A percentile compares a stretch with the other conserved stretches of the same genome.
phyloP scores from a whole-genome alignment of 2,329 filamentous ascomycete genomes.

The Pyrenophora graminea region DNA sequence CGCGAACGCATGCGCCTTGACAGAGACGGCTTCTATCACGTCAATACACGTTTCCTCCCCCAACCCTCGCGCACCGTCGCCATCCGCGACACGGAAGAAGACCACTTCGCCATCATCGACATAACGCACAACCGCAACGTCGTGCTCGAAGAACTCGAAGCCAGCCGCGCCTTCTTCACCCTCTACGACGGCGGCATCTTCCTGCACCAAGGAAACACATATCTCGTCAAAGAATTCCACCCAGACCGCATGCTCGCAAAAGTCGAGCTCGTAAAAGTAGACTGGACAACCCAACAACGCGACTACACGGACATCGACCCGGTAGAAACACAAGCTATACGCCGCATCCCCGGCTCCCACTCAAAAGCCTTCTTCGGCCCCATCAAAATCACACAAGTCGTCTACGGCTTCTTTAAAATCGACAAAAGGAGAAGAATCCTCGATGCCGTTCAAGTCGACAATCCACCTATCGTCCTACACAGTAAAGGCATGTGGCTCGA shows the following conservation, averaged over 20 bases:
- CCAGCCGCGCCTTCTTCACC: conserved; percentile 91
- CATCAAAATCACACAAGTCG: conserved; percentile 83
- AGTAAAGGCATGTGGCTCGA: conserved; percentile 96
- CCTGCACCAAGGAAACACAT: conserved; percentile 91
- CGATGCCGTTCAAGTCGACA: conserved; percentile 90
- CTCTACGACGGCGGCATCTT: conserved; percentile 98
- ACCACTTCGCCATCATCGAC: conserved; percentile 94
- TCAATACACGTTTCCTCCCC: conserved; percentile 84
- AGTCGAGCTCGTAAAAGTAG: conserved; percentile 85
- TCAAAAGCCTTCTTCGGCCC: conserved; percentile 81
- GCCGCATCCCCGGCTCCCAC: conserved; percentile 66
- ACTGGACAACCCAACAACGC: conserved; percentile 92
- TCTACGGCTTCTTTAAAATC: conserved; percentile 98
- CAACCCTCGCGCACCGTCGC: conserved; percentile 80
- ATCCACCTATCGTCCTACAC: conserved; percentile 82
- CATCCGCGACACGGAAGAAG: conserved; percentile 86
- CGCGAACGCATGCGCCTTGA: conserved; percentile 75
- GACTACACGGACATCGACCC: conserved; percentile 95
- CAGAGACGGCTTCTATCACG: conserved; percentile 82
- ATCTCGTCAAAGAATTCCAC: conserved; percentile 86
- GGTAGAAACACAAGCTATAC: conserved; percentile 85
- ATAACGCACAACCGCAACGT: conserved; percentile 79
- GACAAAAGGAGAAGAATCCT: conserved; percentile 83
- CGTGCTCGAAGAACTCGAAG: conserved; percentile 94
- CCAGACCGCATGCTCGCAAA: conserved; percentile 80